Evolutionary conservation across 2,329 filamentous ascomycete genomes (phyloP).

Genomic region (Nemania serpens): DNA sequence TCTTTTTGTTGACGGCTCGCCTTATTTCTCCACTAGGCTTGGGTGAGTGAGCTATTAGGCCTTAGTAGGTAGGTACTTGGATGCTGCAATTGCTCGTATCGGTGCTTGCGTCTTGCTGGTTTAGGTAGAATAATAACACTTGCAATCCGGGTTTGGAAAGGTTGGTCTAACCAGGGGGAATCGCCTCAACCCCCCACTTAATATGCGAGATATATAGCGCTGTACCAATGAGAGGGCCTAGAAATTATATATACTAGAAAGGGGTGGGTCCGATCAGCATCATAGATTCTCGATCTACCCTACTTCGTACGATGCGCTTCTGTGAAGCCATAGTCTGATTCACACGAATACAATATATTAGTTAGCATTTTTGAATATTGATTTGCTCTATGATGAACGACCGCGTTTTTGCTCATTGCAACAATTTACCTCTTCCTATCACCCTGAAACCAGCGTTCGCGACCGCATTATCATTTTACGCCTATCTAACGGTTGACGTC

Average conservation of each 20-base stretch:
- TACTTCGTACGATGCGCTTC: slow-evolving; percentile 17
- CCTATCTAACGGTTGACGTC: slow-evolving; percentile 18
- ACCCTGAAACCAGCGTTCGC: neutral
- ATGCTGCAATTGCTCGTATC: slow-evolving; percentile 3
- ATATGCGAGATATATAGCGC: neutral
- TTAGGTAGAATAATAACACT: neutral
- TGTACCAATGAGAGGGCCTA: slow-evolving; percentile 5
- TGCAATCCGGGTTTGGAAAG: slow-evolving; percentile 18
- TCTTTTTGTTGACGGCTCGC: slow-evolving; percentile 16
- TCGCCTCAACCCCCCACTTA: neutral
- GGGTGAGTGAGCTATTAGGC: neutral
- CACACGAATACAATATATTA: slow-evolving; percentile 1
- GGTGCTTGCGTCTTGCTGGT: neutral
- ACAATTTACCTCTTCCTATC: neutral
- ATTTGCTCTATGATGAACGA: neutral
- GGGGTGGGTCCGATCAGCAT: slow-evolving; percentile 6
- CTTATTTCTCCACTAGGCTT: slow-evolving; percentile 13
- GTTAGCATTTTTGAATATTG: neutral
- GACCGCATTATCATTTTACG: slow-evolving; percentile 1
- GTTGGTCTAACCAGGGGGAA: slow-evolving; percentile 12
- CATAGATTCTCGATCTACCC: slow-evolving; percentile 16
- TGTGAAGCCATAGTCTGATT: slow-evolving; percentile 5
- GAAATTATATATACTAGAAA: neutral
- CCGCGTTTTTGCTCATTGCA: neutral
- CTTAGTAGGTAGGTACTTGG: neutral